Conservation (phyloP, 805 yeast species). For the Candida arabinofermentans region DNA sequence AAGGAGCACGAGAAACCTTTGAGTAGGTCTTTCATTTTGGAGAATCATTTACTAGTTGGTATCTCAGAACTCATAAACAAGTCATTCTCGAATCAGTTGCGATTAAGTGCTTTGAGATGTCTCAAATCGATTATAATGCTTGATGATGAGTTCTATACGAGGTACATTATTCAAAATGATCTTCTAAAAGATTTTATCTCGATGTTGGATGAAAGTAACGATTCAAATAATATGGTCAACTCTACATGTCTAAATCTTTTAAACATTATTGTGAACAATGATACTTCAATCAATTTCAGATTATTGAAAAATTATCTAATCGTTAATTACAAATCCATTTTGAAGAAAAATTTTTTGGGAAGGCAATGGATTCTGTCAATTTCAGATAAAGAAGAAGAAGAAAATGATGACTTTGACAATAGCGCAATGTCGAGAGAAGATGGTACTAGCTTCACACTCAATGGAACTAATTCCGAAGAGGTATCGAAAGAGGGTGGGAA, state of each 20-base stretch:
- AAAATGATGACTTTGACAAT: slow-evolving; percentile 1
- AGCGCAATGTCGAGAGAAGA: slow-evolving; percentile 20
- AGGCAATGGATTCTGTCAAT: slow-evolving; percentile 10
- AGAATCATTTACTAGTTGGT: slow-evolving; percentile 54
- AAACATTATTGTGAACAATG: slow-evolving; percentile 19
- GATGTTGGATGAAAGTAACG: slow-evolving; percentile 44
- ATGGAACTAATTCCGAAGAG: too few species aligned
- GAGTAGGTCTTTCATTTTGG: slow-evolving; percentile 61
- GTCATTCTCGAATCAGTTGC: slow-evolving; percentile 45
- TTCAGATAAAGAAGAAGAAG: not conserved
- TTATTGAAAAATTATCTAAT: slow-evolving; percentile 20
- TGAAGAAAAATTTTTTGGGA: slow-evolving; percentile 21
- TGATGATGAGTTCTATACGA: slow-evolving; percentile 59
- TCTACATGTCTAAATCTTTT: slow-evolving; percentile 70
- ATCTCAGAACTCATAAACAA: slow-evolving; percentile 45
- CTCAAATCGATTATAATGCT: slow-evolving; percentile 56
- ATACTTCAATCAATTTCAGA: slow-evolving; percentile 16
- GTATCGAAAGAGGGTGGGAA: too few species aligned
- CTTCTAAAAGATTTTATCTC: slow-evolving; percentile 47
- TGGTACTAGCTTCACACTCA: too few species aligned
- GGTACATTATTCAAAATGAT: slow-evolving; percentile 52
- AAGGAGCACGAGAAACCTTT: slow-evolving; percentile 55
- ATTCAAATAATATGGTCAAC: slow-evolving; percentile 58
- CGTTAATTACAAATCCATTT: slow-evolving; percentile 10
- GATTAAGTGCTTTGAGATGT: slow-evolving; percentile 67